Conservation (phyloP, 768 basidiomycete genomes). For the Pisolithus albus region DNA sequence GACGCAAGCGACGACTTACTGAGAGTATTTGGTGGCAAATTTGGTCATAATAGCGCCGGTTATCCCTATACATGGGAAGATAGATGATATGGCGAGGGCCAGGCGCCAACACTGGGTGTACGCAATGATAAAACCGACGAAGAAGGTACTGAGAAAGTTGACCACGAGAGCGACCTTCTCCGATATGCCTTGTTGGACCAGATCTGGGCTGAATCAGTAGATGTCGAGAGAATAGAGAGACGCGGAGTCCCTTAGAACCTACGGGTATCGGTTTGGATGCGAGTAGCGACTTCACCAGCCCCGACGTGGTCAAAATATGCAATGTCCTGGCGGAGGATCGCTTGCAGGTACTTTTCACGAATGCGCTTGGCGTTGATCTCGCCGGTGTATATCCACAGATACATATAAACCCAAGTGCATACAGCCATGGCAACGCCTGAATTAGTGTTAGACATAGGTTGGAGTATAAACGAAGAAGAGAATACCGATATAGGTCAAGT, state of each 20-base stretch:
- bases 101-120: constrained; percentile 73
- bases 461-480: constrained; percentile 7
- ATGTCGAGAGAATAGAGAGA: not conserved
- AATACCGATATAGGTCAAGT: constrained; percentile 61
- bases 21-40: constrained; percentile 55
- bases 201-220: constrained; percentile 37
- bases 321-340: constrained; percentile 81
- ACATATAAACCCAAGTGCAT: constrained; percentile 70
- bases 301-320: constrained; percentile 89
- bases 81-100: constrained; percentile 74
- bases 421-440: constrained; percentile 69
- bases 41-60: constrained; percentile 69
- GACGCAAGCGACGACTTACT: constrained; percentile 37
- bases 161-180: constrained; percentile 77
- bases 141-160: constrained; percentile 61
- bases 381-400: constrained; percentile 63
- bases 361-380: constrained; percentile 81
- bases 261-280: constrained; percentile 87
- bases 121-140: constrained; percentile 74
- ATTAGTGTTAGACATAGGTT: constrained; percentile 2
- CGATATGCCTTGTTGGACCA: constrained; percentile 85
- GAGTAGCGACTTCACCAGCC: constrained; percentile 91
- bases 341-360: constrained; percentile 73
- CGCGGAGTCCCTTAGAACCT: constrained; percentile 18
- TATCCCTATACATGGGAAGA: constrained; percentile 76